Base-by-base conservation (phyloP, 768 basidiomycete species). In the Boletus sensibilis region DNA sequence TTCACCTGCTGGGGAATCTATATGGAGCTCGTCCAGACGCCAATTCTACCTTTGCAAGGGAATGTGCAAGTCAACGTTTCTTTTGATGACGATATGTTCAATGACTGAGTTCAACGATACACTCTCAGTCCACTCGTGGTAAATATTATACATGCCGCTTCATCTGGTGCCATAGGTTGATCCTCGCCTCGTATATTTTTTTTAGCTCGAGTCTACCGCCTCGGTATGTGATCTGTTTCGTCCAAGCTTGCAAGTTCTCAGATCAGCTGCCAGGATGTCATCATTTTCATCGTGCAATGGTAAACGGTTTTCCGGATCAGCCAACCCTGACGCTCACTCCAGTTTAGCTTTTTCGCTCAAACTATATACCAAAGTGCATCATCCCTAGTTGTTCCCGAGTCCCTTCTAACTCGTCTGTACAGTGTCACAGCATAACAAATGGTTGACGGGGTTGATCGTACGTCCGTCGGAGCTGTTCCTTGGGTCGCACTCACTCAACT, bases 201-300 rank as follows among this genome's bases (percentile, higher is more conserved):
- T 29, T 8, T 33, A 58, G 61, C 35, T 63, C 38, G 52, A 63
- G 34, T 63, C 61, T 20, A 63, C 56, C 3, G 55, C 56, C 21
- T 51, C 61, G 16, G 61, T 63, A 53, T 21, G 61, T 49, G 16
- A 12, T 55, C 7, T 33, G 2, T 37, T 9, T 49, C 13, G 25
- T 14, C 3, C 9, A 13, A 49, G 16, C 12, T 21, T 4, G 14
- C 18, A 27, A 7, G 5, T 12, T 37, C 11, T 62, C 6, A 14
- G 31, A 53, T 16, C 10, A 7, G 2, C 37, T 27, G 33, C 4
- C 29, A 62, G 61, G 41, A 48, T 12, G 5, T 58, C 8, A 42
- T 50, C 25, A 52, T 63, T 33, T 49, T 63, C 16, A 31, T 54
- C 47, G 56, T 62, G 18, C 61, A 63, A 44, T 63, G 56, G 61